Evolutionary conservation across 148 eudicot species (phyloP), one percentile per base, ranked within the genome.

Genomic region (Spergularia bocconei): DNA sequence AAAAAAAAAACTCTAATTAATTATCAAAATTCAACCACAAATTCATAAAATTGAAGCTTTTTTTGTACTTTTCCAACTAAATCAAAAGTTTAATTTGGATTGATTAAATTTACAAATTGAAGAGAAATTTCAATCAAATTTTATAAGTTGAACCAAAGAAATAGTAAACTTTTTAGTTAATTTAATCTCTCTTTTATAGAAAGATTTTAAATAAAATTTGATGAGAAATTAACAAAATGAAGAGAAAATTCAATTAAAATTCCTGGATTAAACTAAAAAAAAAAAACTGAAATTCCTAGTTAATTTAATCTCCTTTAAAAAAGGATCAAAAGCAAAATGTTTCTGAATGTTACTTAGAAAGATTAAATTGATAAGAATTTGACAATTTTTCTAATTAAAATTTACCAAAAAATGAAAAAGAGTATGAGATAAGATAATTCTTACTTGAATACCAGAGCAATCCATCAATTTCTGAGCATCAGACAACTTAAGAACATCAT

Each of bases 381-480:
- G 62, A n/a, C 19, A 58, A 58, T 19, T 58, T 19, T n/a, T n/a
- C 19, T 4, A 17, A 23, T 33, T 21, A 71, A 56, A 54, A 13
- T 69, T 70, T 8, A 5, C 21, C 23, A 29, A 23, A 23, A 56
- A 36, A 71, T 14, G 1, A 4, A 0, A 0, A 33, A n/a, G 15
- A 71, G 41, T 47, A 0, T 7, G 62, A 58, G 19, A n/a, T 12
- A 20, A 33, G 9, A 12, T 13, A 36, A 3, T 33, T 47, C 80
- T 67, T 71, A 84, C 89, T 65, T 87, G 87, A 78, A 87, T 82
- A 19, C 71, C 81, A 69, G 82, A 78, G 57, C 87, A 87, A 39
- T 87, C 86, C 47, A 83, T 75, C 13, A 85, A 21, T 70, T 73
- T 83, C 72, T 78, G 82, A 52, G 85, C 88, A 77, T 85, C 87